phyloP scores from a whole-genome alignment of 2,329 filamentous ascomycete species.

The Eurotiales sp. region DNA sequence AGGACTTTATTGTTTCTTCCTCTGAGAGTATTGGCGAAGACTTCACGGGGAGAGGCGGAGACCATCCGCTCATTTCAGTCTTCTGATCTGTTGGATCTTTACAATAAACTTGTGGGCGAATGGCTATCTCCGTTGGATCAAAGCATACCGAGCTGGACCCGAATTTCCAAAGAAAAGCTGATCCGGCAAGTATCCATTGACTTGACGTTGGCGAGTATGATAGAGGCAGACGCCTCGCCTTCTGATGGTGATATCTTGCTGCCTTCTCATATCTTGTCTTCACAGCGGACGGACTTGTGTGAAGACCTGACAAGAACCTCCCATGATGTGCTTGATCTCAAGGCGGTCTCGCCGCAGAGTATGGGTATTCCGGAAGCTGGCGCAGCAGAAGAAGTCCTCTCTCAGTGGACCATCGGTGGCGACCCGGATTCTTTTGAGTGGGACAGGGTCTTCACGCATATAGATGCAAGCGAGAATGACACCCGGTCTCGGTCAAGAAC shows the following conservation, averaged over 20 bases:
- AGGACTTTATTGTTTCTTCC: conserved; percentile 21
- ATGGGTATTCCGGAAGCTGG: background rate
- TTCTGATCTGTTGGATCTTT: conserved; percentile 25
- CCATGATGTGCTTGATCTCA: conserved; percentile 7
- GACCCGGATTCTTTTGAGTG: conserved; percentile 34
- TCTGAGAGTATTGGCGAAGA: conserved; percentile 8
- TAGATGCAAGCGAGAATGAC: conserved; percentile 20
- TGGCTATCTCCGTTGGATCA: conserved; percentile 34
- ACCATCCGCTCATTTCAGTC: conserved; percentile 15
- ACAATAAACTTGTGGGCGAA: conserved; percentile 33
- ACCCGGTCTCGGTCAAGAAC: conserved; percentile 14
- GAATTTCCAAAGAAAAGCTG: conserved; percentile 36
- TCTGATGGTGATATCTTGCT: background rate
- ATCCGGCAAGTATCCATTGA: conserved; percentile 35
- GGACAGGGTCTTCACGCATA: conserved; percentile 23
- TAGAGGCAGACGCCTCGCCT: conserved; percentile 18
- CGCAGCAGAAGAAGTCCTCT: conserved; percentile 24
- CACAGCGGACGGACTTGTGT: background rate
- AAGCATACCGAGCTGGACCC: conserved; percentile 32
- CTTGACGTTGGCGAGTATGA: conserved; percentile 33
- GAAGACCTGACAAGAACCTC: background rate
- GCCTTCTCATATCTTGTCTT: conserved; percentile 3
- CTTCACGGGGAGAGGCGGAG: background rate
- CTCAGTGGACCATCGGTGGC: conserved; percentile 33
- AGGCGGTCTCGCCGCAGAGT: background rate